Base-by-base conservation (phyloP, 306 rosid genomes). In the Corylus avellana region DNA sequence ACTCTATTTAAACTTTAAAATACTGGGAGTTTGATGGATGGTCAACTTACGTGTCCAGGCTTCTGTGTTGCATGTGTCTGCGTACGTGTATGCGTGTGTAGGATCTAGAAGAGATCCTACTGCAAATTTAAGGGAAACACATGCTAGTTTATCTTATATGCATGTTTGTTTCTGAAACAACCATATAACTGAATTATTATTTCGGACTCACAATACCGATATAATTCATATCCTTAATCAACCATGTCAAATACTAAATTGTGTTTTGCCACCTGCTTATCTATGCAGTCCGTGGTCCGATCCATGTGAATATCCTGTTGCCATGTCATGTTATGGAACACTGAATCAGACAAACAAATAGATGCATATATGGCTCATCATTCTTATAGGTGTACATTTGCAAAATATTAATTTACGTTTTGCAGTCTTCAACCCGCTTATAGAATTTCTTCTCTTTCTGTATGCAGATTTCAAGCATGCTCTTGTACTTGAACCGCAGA, bases 381-480 rank as follows among this genome's bases (percentile, higher is more conserved):
- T 42, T 67, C 17, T 32, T 14, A 67, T 42, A 5, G 17, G 49
- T 44, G 48, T 18, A 37, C 22, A 37, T 17, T 66, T 3, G 14
- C 48, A 17, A 37, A 66, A 66, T 17, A 16, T 64, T 16, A 64
- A 35, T 16, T 29, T 63, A 1, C 12, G 9, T 39, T 64, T 47
- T 61, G 12, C 18, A 20, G 11, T 37, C 25, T 70, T 29, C 66
- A 18, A 75, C 55, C 42, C 13, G 2, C 66, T 35, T n/a, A 9
- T 13, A 22, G 14, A 37, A 10, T 75, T 75, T 72, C 73, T 77
- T 56, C 72, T 73, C 69, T 57, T 68, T 68, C 39, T 42, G 62
- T 32, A 68, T 83, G 87, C 89, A 93, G 98, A 93, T 90, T 93
- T 91, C 88, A 89, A 82, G 92, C 92, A 90, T 73, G 98, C 98